phyloP scores from a whole-genome alignment of 495 filamentous ascomycete species.

The Neurospora terricola region DNA sequence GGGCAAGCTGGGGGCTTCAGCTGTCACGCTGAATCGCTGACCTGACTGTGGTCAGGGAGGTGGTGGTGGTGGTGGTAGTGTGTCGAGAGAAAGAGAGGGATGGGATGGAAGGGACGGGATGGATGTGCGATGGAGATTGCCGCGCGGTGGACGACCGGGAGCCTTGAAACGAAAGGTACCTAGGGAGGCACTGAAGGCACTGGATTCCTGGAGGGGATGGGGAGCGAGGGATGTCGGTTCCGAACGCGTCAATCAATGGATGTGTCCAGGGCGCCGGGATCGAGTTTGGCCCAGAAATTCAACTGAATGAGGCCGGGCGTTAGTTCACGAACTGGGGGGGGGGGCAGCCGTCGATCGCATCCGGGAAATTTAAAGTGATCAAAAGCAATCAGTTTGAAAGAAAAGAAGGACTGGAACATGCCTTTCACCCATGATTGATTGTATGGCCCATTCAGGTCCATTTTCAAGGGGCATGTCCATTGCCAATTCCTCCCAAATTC shows the following conservation, averaged over 20 bases:
- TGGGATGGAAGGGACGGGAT: background rate
- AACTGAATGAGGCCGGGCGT: background rate
- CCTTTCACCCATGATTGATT: background rate
- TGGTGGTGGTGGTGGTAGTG: background rate
- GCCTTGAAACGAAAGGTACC: background rate
- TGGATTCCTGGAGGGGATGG: background rate
- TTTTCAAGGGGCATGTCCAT: background rate
- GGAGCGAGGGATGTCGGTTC: background rate
- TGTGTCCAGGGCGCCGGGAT: background rate
- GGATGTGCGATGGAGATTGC: background rate
- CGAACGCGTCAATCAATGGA: background rate
- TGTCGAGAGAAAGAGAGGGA: background rate
- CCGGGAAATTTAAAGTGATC: too few relatives aligned
- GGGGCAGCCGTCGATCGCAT: background rate
- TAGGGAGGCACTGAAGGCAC: background rate
- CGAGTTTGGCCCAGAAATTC: background rate
- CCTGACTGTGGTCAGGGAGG: background rate
- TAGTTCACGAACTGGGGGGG: background rate
- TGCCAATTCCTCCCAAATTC: background rate
- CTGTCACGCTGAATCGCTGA: background rate
- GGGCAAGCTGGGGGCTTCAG: background rate
- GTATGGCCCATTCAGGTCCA: background rate
- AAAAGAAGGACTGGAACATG: background rate
- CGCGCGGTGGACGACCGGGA: background rate
- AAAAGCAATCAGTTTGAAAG: background rate